A percentile compares a stretch with the other conserved stretches of the same genome.
These are phyloP conservation scores for Carex littledalei DNA, from an alignment of 176 grass and related monocot genomes.

Conservation along the genomic window DNA sequence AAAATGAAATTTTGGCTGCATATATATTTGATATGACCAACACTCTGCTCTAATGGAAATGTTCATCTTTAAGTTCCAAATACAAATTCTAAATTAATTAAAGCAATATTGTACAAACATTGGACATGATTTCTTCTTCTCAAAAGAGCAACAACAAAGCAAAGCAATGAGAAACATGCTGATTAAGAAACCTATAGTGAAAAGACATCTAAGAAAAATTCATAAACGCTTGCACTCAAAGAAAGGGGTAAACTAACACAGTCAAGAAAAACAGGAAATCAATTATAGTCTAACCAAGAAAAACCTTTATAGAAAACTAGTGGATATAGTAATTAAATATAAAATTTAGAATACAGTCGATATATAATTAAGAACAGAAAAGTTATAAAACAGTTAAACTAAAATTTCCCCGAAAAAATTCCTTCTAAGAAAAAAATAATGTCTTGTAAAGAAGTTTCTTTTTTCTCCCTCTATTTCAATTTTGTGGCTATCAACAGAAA, in stretches of 20 bases:
- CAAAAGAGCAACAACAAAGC: not conserved
- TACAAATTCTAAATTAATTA: not conserved
- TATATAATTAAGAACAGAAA: not conserved
- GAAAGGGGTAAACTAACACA: not conserved
- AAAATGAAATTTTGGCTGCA: not conserved
- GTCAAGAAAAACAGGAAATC: not conserved
- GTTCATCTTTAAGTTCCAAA: not conserved
- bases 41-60: not conserved
- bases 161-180: not conserved
- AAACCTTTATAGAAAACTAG: not conserved
- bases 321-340: not conserved
- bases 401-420: not conserved
- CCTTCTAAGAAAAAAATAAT: not conserved
- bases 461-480: not conserved
- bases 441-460: not conserved
- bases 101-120: not conserved
- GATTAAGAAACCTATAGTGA: not conserved
- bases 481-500: not conserved
- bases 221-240: not conserved
- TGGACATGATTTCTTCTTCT: not conserved
- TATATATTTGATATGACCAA: not conserved
- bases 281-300: not conserved
- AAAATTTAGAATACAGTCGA: not conserved
- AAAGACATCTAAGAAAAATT: not conserved
- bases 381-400: not conserved